Evolutionary conservation across 768 basidiomycete genomes (phyloP), one percentile per base, ranked within the genome.

Genomic region (Roridomyces roridus): DNA sequence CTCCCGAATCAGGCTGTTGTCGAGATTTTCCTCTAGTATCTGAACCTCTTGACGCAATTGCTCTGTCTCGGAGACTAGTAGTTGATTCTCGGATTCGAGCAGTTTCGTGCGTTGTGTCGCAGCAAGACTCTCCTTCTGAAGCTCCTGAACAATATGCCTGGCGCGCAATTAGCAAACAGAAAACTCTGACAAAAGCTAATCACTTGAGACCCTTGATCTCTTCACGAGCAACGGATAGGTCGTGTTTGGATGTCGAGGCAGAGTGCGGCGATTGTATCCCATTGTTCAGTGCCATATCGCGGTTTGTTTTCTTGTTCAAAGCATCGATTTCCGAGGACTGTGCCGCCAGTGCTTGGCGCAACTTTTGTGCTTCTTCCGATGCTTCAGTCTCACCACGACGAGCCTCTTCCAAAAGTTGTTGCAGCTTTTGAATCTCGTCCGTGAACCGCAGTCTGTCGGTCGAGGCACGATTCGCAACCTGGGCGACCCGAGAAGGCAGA

Each of bases 141-240:
- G 78, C 64, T 94, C 91, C 67, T 92, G 89, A 20, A 97, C 85
- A 65, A 97, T 92, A 65, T 93, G 88, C 72, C 91, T 92, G 45
- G 6, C 35, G 11, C n/a, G 24, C 3, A 37, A 10, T 34, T 6
- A 47, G 40, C 6, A 41, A 51, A 50, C 14, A 23, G 21, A 17
- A 34, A 2, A 9, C 6, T 2, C 3, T 18, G 12, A 29, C 17
- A 29, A 25, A 42, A 24, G 40, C 14, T 17, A 70, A 80, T 23
- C 68, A 92, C 91, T 95, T 95, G 36, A 96, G 81, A 8, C 94
- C 94, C 12, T 81, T 85, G 53, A 94, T 85, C 72, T 95, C 92
- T 52, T 91, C 88, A 23, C 73, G 69, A 23, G 77, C 72, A 2
- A 70, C 67, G 39, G 79, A 75, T 6, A 76, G 67, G 60, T 89